A percentile compares a stretch with the other conserved stretches of the same genome.
These are phyloP conservation scores for Heterobasidion occidentale DNA, from an alignment of 1,284 basidiomycete species.

Conservation along the genomic window DNA sequence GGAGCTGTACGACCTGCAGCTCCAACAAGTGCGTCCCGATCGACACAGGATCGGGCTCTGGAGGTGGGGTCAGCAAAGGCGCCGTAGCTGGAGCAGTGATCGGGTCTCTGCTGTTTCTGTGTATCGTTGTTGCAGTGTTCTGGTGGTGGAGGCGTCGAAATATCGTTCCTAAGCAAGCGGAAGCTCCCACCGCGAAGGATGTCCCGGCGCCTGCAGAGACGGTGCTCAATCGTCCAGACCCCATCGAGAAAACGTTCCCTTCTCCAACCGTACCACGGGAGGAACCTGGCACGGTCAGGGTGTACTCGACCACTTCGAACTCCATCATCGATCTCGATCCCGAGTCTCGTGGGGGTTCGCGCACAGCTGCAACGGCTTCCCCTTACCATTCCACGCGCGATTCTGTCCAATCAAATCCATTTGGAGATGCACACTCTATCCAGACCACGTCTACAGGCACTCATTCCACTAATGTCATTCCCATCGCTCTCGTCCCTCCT, in stretches of 20 bases:
- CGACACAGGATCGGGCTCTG: conserved; percentile 17
- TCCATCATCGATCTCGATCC: conserved; percentile 55
- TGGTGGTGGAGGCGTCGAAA: conserved; percentile 56
- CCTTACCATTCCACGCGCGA: conserved; percentile 16
- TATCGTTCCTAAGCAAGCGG: conserved; percentile 13
- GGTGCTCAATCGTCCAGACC: conserved; percentile 72
- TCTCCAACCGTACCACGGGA: conserved; percentile 10
- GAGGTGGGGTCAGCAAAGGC: conserved; percentile 52
- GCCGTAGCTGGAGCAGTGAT: conserved; percentile 70
- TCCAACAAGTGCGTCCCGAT: conserved; percentile 38
- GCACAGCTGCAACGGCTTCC: conserved; percentile 13
- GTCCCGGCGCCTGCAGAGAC: conserved; percentile 64
- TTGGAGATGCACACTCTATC: conserved; percentile 67
- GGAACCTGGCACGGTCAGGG: conserved; percentile 34
- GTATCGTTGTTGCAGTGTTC: conserved; percentile 39
- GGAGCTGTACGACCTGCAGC: conserved; percentile 50
- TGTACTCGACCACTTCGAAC: conserved; percentile 35
- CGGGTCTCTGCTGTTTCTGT: conserved; percentile 53
- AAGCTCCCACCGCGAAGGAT: conserved; percentile 42
- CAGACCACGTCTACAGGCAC: conserved; percentile 64
- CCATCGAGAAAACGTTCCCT: conserved; percentile 51
- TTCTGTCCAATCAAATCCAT: conserved; percentile 53
- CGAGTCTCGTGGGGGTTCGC: conserved; percentile 29
- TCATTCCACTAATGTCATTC: conserved; percentile 75
- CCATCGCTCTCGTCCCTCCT: conserved; percentile 71